Conservation (phyloP, 805 yeast species). For the Maudiozyma bulderi region DNA sequence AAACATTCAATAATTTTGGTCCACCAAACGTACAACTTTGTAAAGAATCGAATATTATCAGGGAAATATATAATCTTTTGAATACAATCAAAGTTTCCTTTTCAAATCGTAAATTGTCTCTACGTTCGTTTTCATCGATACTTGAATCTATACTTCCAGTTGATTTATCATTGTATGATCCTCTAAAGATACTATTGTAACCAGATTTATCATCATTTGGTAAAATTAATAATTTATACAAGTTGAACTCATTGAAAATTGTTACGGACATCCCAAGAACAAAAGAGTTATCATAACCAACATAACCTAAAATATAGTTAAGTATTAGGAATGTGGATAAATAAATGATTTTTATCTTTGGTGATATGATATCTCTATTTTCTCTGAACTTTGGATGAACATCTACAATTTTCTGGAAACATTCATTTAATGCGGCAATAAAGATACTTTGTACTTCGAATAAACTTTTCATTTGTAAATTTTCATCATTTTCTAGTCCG, state of each 20-base stretch:
- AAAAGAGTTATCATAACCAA: conserved; percentile 52
- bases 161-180: neutral
- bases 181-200: neutral
- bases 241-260: conserved; percentile 48
- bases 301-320: conserved; percentile 47
- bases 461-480: conserved; percentile 7
- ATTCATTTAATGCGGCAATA: conserved; percentile 24
- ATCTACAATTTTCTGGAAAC: conserved; percentile 25
- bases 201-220: neutral
- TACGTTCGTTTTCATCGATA: conserved; percentile 6
- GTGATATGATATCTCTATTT: conserved; percentile 20
- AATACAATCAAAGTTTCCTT: conserved; percentile 27
- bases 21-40: conserved; percentile 45
- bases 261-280: conserved; percentile 46
- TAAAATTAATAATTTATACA: conserved; percentile 32
- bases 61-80: conserved; percentile 38
- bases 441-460: conserved; percentile 20
- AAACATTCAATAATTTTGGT: conserved; percentile 28
- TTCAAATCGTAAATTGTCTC: conserved; percentile 21
- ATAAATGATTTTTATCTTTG: conserved; percentile 29
- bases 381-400: conserved; percentile 26
- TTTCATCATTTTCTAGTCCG: conserved; percentile 3
- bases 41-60: conserved; percentile 42
- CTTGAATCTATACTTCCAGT: neutral
- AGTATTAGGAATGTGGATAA: conserved; percentile 34